These are phyloP conservation scores for Gypsophila paniculata DNA, from an alignment of 179 eudicot species.

Conservation along the genomic window DNA sequence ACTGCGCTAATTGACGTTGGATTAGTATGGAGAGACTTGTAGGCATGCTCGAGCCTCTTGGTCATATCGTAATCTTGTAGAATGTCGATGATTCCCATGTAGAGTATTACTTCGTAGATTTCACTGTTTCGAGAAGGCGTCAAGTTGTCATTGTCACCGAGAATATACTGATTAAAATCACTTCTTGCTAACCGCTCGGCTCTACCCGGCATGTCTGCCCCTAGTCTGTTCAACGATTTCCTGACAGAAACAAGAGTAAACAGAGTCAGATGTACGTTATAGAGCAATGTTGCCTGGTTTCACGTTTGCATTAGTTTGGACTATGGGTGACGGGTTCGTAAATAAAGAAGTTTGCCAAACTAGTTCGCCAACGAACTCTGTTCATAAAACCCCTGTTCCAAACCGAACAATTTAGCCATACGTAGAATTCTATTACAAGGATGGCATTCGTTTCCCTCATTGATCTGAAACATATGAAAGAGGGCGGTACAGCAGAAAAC, in stretches of 20 bases:
- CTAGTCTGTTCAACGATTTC: conserved; percentile 70
- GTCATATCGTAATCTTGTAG: conserved; percentile 89
- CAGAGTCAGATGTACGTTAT: background rate
- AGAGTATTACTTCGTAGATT: conserved; percentile 64
- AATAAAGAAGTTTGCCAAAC: no score
- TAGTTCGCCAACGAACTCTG: no score
- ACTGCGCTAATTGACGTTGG: conserved; percentile 87
- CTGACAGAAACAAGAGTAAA: conserved; percentile 30
- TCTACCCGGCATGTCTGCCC: conserved; percentile 94
- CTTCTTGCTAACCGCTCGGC: conserved; percentile 72
- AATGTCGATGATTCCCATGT: conserved; percentile 88
- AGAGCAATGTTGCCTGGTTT: background rate
- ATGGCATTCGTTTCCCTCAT: background rate
- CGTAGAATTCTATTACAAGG: no score
- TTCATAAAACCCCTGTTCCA: no score
- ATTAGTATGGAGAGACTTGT: conserved; percentile 87
- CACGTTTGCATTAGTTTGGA: background rate
- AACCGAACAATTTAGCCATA: no score
- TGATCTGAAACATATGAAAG: background rate
- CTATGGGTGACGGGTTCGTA: no score
- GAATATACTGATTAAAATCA: conserved; percentile 61
- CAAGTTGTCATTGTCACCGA: conserved; percentile 42
- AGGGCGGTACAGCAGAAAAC: background rate
- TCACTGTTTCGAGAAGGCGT: conserved; percentile 55
- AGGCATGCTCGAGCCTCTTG: conserved; percentile 86